Evolutionary conservation across 2,329 filamentous ascomycete species (phyloP).

Genomic region (Fusarium tricinctum): DNA sequence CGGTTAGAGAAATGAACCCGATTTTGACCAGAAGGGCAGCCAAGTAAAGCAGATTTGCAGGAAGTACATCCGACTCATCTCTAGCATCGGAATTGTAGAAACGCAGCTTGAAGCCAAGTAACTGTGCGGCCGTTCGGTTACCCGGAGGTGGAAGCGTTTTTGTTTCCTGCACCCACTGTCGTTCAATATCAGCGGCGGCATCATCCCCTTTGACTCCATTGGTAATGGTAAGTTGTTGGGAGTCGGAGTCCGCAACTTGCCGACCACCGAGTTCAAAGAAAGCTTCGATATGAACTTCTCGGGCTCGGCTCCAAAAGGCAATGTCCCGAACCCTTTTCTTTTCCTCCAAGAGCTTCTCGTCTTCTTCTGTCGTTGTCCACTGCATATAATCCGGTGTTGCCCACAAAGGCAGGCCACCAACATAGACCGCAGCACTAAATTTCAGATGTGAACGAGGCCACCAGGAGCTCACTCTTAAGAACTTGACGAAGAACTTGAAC

Average conservation of each 20-base stretch:
- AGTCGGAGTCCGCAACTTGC: conserved; percentile 71
- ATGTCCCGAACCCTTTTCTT: conserved; percentile 76
- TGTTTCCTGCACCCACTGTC: conserved; percentile 84
- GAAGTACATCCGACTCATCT: conserved; percentile 80
- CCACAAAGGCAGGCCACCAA: conserved; percentile 85
- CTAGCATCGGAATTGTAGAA: conserved; percentile 90
- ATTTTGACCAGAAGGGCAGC: conserved; percentile 95
- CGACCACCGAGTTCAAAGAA: conserved; percentile 91
- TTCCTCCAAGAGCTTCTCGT: conserved; percentile 70
- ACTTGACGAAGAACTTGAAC: conserved; percentile 93
- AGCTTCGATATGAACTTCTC: conserved; percentile 80
- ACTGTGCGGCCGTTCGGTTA: conserved; percentile 91
- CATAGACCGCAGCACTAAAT: conserved; percentile 60
- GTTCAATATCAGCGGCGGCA: conserved; percentile 68
- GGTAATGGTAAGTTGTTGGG: conserved; percentile 59
- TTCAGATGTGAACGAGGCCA: conserved; percentile 80
- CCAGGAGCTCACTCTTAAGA: conserved; percentile 93
- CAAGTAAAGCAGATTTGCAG: conserved; percentile 92
- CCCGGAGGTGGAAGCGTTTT: conserved; percentile 86
- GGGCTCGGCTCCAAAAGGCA: conserved; percentile 85
- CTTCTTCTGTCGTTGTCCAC: conserved; percentile 76
- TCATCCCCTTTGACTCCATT: conserved; percentile 57
- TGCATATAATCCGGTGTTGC: conserved; percentile 78
- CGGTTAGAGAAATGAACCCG: conserved; percentile 92
- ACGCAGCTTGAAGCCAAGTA: conserved; percentile 95